A percentile compares a stretch with the other conserved stretches of the same genome.
These are phyloP conservation scores for Combretum micranthum DNA, from an alignment of 345 rosid genomes.

Conservation along the genomic window DNA sequence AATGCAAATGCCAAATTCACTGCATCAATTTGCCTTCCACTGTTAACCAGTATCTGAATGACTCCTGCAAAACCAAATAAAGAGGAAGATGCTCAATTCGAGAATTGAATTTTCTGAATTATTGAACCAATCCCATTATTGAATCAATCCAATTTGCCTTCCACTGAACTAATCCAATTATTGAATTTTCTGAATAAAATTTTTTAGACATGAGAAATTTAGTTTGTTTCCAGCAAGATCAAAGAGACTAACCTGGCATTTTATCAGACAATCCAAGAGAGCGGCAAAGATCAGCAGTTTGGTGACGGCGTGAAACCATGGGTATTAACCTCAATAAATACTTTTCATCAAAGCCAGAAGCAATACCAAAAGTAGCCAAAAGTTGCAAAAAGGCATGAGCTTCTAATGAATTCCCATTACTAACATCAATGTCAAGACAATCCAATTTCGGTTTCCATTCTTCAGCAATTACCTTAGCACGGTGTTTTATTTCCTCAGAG, in stretches of 20 bases:
- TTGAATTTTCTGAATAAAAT: no score
- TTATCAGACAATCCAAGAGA: conserved; percentile 55
- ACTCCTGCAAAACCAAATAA: conserved; percentile 30
- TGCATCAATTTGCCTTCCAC: conserved; percentile 49
- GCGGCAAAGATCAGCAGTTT: conserved; percentile 57
- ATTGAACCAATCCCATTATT: no score
- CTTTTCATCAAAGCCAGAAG: conserved; percentile 56
- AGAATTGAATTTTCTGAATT: no score
- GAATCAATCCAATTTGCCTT: no score
- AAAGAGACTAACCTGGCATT: conserved; percentile 63
- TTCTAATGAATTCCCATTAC: conserved; percentile 53
- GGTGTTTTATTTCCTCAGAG: conserved; percentile 34
- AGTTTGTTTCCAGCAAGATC: no score
- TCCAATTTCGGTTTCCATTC: conserved; percentile 60
- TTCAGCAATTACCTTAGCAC: conserved; percentile 66
- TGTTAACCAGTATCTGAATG: conserved; percentile 32
- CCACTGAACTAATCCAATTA: no score
- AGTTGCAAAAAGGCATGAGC: conserved; percentile 62
- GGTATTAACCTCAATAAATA: conserved; percentile 65
- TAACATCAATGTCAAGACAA: conserved; percentile 36
- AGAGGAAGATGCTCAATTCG: conserved; percentile 1
- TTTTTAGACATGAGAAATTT: no score
- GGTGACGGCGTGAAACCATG: conserved; percentile 43
- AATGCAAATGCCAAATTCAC: conserved; percentile 46
- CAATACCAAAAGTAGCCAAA: conserved; percentile 58